Base-by-base conservation (phyloP, 176 grass and related monocot species). In the Phragmites australis region DNA sequence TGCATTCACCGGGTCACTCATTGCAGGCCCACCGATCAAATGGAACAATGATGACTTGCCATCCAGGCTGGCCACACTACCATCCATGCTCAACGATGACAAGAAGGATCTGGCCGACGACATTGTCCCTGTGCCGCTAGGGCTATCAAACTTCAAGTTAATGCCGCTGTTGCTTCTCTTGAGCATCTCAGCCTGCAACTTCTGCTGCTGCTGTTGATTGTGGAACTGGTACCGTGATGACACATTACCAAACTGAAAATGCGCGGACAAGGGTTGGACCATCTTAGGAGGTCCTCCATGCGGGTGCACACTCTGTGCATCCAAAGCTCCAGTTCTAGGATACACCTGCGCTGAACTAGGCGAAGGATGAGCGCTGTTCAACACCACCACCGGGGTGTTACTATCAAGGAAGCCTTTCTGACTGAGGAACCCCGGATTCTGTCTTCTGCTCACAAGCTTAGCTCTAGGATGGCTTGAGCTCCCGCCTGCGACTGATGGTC, bases 31-130 rank as follows among this genome's bases (percentile, higher is more conserved):
- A 3, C 86, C 82, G 0, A 93, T 93, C 86, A 99, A 85, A 81
- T 88, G 90, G 81, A 99, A 91, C 2, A 79, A 92, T 0, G 87
- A 45, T 21, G 77, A 80, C 77, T 92, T 95, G 54, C 81, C 58
- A 12, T 92, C 92, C 75, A 93, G 82, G 75, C 89, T 94, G 49
- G 90, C 82, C 51, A 91, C 88, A 29, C 90, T 93, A 16, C 88
- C 86, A 56, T 99, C 90, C 84, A 93, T 91, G 45, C 92, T 95
- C 22, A 98, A 67, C 1, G 95, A 94, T 0, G 95, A 93, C 86
- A 90, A 31, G 70, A 98, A 91, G 9, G 91, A 91, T 56, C 81
- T 87, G 17, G 81, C 78, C 0, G 92, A 93, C 5, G 96, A 93
- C 76, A 91, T 89, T 27, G 90, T 88, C 53, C 89, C 86, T 0